Evolutionary conservation across 352 stramenopile species (phyloP).

Genomic region (Phytophthora pini): DNA sequence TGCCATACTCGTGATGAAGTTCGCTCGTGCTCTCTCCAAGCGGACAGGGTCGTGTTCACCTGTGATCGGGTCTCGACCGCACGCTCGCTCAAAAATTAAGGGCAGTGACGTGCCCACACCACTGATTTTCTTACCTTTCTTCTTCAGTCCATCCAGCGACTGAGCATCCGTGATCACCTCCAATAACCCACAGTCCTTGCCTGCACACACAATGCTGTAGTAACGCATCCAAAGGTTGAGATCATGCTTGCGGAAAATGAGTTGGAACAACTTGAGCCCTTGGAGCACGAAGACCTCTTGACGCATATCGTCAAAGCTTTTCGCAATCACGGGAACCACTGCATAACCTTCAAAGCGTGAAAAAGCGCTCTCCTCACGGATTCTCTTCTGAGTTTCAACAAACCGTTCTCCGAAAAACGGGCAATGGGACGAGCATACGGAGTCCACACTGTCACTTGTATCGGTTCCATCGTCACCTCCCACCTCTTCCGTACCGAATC

Average conservation of each 20-base stretch:
- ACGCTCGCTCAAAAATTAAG: constrained; percentile 62
- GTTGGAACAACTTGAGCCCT: constrained; percentile 92
- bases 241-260: constrained; percentile 93
- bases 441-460: constrained; percentile 30
- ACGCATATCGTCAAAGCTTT: constrained; percentile 97
- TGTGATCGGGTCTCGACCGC: constrained; percentile 47
- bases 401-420: constrained; percentile 87
- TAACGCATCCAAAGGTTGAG: constrained; percentile 92
- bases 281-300: constrained; percentile 97
- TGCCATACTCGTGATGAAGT: constrained; percentile 95
- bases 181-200: constrained; percentile 93
- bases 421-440: constrained; percentile 35
- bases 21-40: constrained; percentile 85
- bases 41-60: constrained; percentile 47
- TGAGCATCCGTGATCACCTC: constrained; percentile 96
- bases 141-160: constrained; percentile 96
- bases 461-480: constrained; percentile 16
- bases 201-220: constrained; percentile 96
- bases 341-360: constrained; percentile 82
- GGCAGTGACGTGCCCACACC: constrained; percentile 38
- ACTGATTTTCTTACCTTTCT: constrained; percentile 66
- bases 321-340: constrained; percentile 94
- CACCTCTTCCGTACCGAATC: constrained; percentile 19
- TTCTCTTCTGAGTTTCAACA: constrained; percentile 87
- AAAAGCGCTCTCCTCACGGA: constrained; percentile 77